A percentile compares a stretch with the other conserved stretches of the same genome.
Evolutionary conservation across 345 rosid genomes (phyloP).

Genomic region (Brassica incana): DNA sequence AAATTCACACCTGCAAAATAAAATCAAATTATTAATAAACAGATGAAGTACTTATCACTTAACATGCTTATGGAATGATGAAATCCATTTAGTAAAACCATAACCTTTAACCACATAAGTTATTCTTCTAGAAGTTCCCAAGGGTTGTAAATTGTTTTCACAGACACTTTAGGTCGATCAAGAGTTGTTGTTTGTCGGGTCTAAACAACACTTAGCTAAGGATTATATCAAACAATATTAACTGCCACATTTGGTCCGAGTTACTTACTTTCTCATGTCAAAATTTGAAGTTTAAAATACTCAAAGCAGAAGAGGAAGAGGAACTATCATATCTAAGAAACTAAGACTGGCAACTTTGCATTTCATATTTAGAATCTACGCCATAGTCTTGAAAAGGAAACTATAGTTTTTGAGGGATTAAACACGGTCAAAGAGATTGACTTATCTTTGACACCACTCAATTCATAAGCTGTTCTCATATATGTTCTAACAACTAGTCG

Average conservation of each 20-base stretch:
- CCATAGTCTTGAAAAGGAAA: neutral
- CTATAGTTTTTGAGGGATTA: neutral
- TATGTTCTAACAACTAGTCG: constrained; percentile 46
- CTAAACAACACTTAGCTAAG: neutral
- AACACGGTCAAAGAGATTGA: neutral
- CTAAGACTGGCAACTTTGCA: neutral
- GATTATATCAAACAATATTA: neutral
- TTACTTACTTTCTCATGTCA: neutral
- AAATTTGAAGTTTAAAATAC: neutral
- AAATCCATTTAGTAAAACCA: neutral
- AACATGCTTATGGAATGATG: neutral
- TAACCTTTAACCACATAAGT: neutral
- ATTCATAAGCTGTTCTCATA: constrained; percentile 48
- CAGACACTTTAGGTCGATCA: neutral
- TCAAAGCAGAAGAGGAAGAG: neutral
- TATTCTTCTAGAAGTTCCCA: neutral
- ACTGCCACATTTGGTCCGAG: neutral
- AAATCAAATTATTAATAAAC: neutral
- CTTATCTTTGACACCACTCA: constrained; percentile 1
- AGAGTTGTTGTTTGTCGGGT: neutral
- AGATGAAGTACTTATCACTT: neutral
- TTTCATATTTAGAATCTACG: neutral
- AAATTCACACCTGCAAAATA: neutral
- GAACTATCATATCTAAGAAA: neutral
- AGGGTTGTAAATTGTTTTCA: neutral